Evolutionary conservation across 306 rosid genomes (phyloP).

Genomic region (Quercus robur): DNA sequence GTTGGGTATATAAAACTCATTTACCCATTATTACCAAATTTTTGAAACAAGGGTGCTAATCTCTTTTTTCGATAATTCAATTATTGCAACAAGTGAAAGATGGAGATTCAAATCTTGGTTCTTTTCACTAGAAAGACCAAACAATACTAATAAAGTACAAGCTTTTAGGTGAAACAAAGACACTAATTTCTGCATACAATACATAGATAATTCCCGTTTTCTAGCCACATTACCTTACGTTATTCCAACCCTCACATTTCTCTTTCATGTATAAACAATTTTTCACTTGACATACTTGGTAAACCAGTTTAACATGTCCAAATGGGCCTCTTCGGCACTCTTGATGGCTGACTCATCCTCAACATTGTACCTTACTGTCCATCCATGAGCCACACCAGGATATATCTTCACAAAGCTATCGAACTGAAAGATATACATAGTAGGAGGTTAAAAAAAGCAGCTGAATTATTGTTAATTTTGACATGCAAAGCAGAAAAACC

Average conservation of each 20-base stretch:
- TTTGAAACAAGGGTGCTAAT: not conserved
- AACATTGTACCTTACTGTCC: slow-evolving; percentile 31
- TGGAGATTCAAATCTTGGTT: too few species aligned
- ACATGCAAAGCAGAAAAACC: not conserved
- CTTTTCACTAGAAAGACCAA: too few species aligned
- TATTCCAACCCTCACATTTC: not conserved
- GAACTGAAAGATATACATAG: slow-evolving; percentile 26
- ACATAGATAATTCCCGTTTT: not conserved
- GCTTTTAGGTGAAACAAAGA: not conserved
- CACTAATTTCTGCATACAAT: not conserved
- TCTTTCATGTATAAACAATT: too few species aligned
- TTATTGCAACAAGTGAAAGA: too few species aligned
- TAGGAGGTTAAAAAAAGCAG: not conserved
- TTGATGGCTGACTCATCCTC: slow-evolving; percentile 27
- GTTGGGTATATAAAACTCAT: too few species aligned
- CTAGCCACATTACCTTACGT: not conserved
- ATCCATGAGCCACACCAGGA: slow-evolving; percentile 45
- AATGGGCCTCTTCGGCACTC: slow-evolving; percentile 33
- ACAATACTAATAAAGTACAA: too few species aligned
- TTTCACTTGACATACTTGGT: slow-evolving; percentile 4
- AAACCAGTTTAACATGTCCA: slow-evolving; percentile 33
- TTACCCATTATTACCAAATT: not conserved
- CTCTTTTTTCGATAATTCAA: too few species aligned
- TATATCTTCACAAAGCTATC: slow-evolving; percentile 57
- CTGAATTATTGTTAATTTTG: not conserved